A percentile compares a stretch with the other conserved stretches of the same genome.
phyloP scores from a whole-genome alignment of 768 basidiomycete genomes.

The Rhizopogon rudus region DNA sequence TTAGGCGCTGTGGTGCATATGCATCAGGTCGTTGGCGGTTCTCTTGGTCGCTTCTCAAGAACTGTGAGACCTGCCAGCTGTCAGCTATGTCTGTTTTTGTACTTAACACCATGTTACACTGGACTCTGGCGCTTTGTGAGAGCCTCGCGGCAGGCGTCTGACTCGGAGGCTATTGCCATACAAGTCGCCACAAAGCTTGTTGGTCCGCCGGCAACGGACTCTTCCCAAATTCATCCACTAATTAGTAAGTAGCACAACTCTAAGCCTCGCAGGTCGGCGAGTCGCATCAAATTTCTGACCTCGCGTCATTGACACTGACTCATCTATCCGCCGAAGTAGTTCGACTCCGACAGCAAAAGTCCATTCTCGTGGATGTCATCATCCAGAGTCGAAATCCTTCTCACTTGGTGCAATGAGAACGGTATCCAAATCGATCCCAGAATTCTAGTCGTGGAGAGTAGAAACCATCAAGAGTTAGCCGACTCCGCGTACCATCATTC shows the following conservation, averaged over 20 bases:
- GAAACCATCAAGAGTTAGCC: slow-evolving; percentile 2
- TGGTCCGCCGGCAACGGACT: neutral
- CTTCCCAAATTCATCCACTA: neutral
- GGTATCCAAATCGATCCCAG: slow-evolving; percentile 42
- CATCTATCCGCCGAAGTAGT: neutral
- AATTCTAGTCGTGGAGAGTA: slow-evolving; percentile 28
- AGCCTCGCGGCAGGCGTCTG: neutral
- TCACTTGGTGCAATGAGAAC: slow-evolving; percentile 47
- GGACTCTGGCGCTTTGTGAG: neutral
- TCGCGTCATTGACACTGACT: neutral
- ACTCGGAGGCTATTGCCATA: slow-evolving; percentile 12
- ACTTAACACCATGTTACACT: slow-evolving; percentile 7
- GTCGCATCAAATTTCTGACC: neutral
- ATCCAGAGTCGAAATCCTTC: slow-evolving; percentile 17
- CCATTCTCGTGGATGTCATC: slow-evolving; percentile 15
- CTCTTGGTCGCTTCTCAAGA: neutral
- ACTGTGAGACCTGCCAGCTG: slow-evolving; percentile 4
- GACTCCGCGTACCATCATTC: neutral
- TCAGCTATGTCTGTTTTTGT: slow-evolving; percentile 19
- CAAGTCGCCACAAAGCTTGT: slow-evolving; percentile 2
- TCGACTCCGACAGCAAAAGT: neutral
- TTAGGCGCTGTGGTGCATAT: no score
- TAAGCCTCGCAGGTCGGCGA: no score
- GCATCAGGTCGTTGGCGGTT: neutral
- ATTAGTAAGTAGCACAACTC: neutral